These are phyloP conservation scores for Aspergillus nidulans DNA, from an alignment of 495 filamentous ascomycete genomes.

Conservation along the genomic window DNA sequence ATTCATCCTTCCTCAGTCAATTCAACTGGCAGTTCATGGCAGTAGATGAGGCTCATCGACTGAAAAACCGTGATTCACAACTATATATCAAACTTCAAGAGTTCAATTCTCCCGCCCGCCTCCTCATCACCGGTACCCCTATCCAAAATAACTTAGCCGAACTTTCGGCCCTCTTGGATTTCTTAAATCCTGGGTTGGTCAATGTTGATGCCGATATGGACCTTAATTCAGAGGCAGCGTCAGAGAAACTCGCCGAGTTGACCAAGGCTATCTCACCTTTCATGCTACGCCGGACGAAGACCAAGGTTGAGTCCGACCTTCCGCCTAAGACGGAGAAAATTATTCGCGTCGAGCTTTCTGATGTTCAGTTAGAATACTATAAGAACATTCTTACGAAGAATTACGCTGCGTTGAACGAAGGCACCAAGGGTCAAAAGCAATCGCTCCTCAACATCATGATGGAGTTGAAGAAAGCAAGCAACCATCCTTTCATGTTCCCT, in stretches of 20 bases:
- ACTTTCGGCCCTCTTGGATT: slow-evolving; percentile 86
- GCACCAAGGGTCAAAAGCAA: slow-evolving; percentile 81
- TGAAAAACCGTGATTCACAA: slow-evolving; percentile 94
- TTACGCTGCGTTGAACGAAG: slow-evolving; percentile 89
- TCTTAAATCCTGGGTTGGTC: slow-evolving; percentile 86
- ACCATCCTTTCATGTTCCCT: slow-evolving; percentile 96
- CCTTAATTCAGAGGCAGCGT: slow-evolving; percentile 62
- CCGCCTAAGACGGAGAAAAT: slow-evolving; percentile 98
- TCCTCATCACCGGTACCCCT: slow-evolving; percentile 94
- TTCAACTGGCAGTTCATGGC: slow-evolving; percentile 98
- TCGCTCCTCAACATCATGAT: slow-evolving; percentile 99
- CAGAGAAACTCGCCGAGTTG: slow-evolving; percentile 64
- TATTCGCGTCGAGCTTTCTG: slow-evolving; percentile 91
- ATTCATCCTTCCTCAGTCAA: slow-evolving; percentile 69
- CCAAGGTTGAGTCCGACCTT: slow-evolving; percentile 91
- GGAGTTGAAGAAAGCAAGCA: slow-evolving; percentile 98
- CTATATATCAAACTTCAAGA: slow-evolving; percentile 79
- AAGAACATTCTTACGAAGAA: slow-evolving; percentile 98
- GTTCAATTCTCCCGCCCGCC: slow-evolving; percentile 76
- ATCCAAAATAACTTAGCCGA: slow-evolving; percentile 96
- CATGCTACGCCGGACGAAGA: slow-evolving; percentile 95
- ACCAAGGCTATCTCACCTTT: slow-evolving; percentile 76
- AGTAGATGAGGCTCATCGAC: slow-evolving; percentile 91
- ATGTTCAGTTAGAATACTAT: slow-evolving; percentile 95
- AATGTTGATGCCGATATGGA: slow-evolving; percentile 87